Conservation (phyloP, 164 flowering plant species). For the Aristolochia fimbriata region DNA sequence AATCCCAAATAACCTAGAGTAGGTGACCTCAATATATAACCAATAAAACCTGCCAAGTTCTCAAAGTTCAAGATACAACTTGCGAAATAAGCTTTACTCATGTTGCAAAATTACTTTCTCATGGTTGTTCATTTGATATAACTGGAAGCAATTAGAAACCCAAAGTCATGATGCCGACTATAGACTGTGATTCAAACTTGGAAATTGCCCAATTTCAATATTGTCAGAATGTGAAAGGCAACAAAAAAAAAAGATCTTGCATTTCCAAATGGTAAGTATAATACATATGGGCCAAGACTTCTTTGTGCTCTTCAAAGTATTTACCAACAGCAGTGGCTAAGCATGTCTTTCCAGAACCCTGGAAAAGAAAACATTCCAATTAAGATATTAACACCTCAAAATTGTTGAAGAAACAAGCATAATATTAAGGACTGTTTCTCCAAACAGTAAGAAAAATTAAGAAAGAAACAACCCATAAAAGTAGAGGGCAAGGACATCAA, state of each 20-base stretch:
- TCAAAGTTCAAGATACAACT: too few relatives aligned
- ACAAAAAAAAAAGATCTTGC: not conserved
- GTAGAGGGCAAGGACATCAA: too few relatives aligned
- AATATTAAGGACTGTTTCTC: not conserved
- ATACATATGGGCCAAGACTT: slow-evolving; percentile 70
- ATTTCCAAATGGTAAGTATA: slow-evolving; percentile 8
- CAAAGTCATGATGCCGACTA: not conserved
- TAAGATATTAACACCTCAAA: not conserved
- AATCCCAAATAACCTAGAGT: too few relatives aligned
- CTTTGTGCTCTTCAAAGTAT: slow-evolving; percentile 46
- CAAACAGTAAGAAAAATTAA: not conserved
- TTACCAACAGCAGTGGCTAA: slow-evolving; percentile 68
- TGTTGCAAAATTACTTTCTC: too few relatives aligned
- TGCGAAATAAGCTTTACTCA: too few relatives aligned
- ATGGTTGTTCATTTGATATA: too few relatives aligned
- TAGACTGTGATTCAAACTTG: not conserved
- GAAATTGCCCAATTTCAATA: not conserved
- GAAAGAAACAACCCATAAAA: too few relatives aligned
- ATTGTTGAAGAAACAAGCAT: not conserved
- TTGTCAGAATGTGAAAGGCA: not conserved
- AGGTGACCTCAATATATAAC: too few relatives aligned
- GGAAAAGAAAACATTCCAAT: not conserved
- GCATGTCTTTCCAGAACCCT: slow-evolving; percentile 95
- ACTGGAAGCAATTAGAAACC: not conserved
- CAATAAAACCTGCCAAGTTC: too few relatives aligned